phyloP scores from a whole-genome alignment of 176 grass and related monocot species.

The Cenchrus purpureus region DNA sequence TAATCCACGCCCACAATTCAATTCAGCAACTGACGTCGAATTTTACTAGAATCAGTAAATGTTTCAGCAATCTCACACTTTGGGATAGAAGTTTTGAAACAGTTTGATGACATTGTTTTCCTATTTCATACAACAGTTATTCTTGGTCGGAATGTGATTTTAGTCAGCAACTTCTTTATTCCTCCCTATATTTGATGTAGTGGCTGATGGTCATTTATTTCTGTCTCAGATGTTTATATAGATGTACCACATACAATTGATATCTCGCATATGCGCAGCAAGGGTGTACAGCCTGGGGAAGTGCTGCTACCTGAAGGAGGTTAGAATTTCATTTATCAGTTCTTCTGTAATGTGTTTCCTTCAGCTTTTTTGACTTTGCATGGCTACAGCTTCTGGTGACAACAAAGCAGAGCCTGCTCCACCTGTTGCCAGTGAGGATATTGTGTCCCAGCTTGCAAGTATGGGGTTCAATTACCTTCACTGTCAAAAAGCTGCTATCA shows the following conservation, averaged over 20 bases:
- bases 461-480: slow-evolving; percentile 97
- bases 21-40: neutral
- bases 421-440: slow-evolving; percentile 74
- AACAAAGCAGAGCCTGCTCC: slow-evolving; percentile 52
- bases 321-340: slow-evolving; percentile 23
- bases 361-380: slow-evolving; percentile 27
- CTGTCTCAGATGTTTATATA: slow-evolving; percentile 87
- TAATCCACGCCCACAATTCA: neutral
- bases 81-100: neutral
- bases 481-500: slow-evolving; percentile 98
- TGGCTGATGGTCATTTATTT: slow-evolving; percentile 25
- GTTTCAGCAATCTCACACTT: neutral
- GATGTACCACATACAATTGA: slow-evolving; percentile 93
- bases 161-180: slow-evolving; percentile 12
- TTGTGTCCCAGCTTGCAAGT: slow-evolving; percentile 85
- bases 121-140: neutral
- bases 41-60: neutral
- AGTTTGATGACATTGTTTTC: neutral
- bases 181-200: neutral
- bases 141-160: neutral
- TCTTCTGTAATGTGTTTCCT: neutral
- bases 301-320: slow-evolving; percentile 91
- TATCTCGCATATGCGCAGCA: slow-evolving; percentile 90
- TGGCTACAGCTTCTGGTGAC: slow-evolving; percentile 53
- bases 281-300: slow-evolving; percentile 92